Conservation (phyloP, 495 filamentous ascomycete genomes). For the Pseudevernia furfuracea region DNA sequence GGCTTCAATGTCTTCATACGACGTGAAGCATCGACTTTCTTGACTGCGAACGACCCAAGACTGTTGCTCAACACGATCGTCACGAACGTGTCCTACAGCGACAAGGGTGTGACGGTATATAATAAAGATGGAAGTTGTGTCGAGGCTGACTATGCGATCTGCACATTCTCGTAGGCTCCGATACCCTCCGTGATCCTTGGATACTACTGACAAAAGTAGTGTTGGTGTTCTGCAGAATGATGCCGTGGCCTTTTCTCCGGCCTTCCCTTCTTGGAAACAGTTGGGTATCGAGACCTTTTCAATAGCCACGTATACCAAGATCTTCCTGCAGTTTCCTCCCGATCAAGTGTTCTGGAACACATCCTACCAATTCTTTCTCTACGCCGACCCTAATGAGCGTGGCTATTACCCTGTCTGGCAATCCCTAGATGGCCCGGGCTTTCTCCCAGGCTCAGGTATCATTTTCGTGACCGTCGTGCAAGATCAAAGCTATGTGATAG, state of each 20-base stretch:
- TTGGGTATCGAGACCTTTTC: slow-evolving; percentile 57
- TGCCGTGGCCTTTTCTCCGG: slow-evolving; percentile 51
- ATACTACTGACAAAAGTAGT: slow-evolving; percentile 13
- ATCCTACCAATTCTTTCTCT: slow-evolving; percentile 62
- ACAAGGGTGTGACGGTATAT: slow-evolving; percentile 48
- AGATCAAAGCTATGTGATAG: slow-evolving; percentile 54
- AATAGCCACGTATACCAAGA: slow-evolving; percentile 74
- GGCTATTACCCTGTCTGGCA: slow-evolving; percentile 70
- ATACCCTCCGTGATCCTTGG: not conserved
- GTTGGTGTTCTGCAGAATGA: slow-evolving; percentile 63
- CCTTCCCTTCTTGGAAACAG: slow-evolving; percentile 59
- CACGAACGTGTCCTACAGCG: slow-evolving; percentile 49
- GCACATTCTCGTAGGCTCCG: slow-evolving; percentile 44
- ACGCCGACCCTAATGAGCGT: slow-evolving; percentile 53
- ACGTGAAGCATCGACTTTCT: slow-evolving; percentile 55
- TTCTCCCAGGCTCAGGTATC: slow-evolving; percentile 57
- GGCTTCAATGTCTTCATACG: slow-evolving; percentile 60
- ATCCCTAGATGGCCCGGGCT: slow-evolving; percentile 51
- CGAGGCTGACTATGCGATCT: slow-evolving; percentile 51
- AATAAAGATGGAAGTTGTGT: slow-evolving; percentile 52
- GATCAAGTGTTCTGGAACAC: slow-evolving; percentile 62
- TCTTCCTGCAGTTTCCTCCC: slow-evolving; percentile 62
- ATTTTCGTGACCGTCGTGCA: slow-evolving; percentile 63
- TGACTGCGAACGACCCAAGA: slow-evolving; percentile 48
- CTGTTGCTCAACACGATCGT: slow-evolving; percentile 54